Evolutionary conservation across 345 rosid genomes (phyloP), one percentile per base, ranked within the genome.

Genomic region (Mercurialis annua): DNA sequence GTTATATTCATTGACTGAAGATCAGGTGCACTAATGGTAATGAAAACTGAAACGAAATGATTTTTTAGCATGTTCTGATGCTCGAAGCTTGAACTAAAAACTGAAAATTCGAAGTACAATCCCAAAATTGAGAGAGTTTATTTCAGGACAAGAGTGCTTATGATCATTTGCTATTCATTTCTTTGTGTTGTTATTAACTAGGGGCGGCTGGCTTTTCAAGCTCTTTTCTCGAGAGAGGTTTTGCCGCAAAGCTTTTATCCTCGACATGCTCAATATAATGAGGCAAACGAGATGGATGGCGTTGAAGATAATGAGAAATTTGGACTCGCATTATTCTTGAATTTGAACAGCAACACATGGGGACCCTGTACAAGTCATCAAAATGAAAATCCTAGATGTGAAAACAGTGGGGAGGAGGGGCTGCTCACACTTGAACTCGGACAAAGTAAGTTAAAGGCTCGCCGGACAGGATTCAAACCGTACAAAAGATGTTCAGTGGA

Each of bases 181-280:
- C 50, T 7, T 43, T 51, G 54, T 29, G 56, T 59, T 12, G 36
- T 26, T 4, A 54, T n/a, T 69, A 23, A 47, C 66, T 79, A 93
- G 97, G 98, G 98, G n/a, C 83, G 97, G 67, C 63, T 93, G 75
- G 97, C 98, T 30, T 93, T 93, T 69, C 89, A 59, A 80, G 97
- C 97, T 38, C 90, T 93, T 69, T 93, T 93, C 83, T 80, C 93
- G 18, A 82, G 97, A 71, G 82, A 86, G 80, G 77, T 76, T 33
- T 78, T 93, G 71, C 98, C 97, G 14, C 98, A 93, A 75, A 93
- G 97, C 84, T 93, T 93, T 80, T 75, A 92, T 24, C 92, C 90
- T 74, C 86, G 85, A 21, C 84, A 33, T 50, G 79, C 71, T 72
- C 33, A 20, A 60, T 77, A 69, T 65, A 67, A 64, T 42, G 61